Evolutionary conservation across 2,329 filamentous ascomycete genomes (phyloP), one percentile per base, ranked within the genome.

Genomic region (Furcasterigmium furcatum): DNA sequence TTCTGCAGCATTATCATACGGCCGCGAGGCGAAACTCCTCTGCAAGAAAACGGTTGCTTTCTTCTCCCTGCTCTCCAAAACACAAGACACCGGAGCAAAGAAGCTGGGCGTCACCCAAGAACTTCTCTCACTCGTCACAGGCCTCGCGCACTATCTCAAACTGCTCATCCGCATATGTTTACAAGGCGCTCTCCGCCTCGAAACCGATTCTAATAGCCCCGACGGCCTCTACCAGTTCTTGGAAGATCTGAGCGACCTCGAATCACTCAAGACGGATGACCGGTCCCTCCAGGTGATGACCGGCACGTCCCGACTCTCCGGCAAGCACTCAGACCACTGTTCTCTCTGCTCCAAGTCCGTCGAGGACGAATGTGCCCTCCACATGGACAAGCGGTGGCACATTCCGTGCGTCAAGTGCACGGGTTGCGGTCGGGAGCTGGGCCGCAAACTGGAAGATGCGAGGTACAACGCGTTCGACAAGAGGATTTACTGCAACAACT

Each of bases 21-120:
- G 88, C 16, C 84, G 94, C 58, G 94, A 99, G 71, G 88, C 94
- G n/a, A 99, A 99, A 68, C 77, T 99, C 42, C 80, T 99, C n/a
- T 99, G 94, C 75, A 99, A 99, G 69, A 99, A 99, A 68, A 95
- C 99, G 45, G 94, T 99, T 6, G 89, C 92, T 21, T 99, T 99
- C 73, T 99, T 99, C 65, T 91, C 91, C 12, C 74, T 99, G 16
- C 76, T 99, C 9, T 95, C 92, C 6, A 96, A 96, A 65, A 94
- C 91, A 2, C 92, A 97, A 62, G 91, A 96, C 59, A 89, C 85
- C 9, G 88, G 87, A n/a, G 84, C 88, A 30, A 80, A 89, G 47
- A 94, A 96, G 62, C 81, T 97, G 35, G 94, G 94, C 36, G 94
- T 99, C 25, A 99, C 94, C 9, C 94, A 99, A 64, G 94, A 99